Conservation (phyloP, 495 filamentous ascomycete genomes). For the Platismatia glauca region DNA sequence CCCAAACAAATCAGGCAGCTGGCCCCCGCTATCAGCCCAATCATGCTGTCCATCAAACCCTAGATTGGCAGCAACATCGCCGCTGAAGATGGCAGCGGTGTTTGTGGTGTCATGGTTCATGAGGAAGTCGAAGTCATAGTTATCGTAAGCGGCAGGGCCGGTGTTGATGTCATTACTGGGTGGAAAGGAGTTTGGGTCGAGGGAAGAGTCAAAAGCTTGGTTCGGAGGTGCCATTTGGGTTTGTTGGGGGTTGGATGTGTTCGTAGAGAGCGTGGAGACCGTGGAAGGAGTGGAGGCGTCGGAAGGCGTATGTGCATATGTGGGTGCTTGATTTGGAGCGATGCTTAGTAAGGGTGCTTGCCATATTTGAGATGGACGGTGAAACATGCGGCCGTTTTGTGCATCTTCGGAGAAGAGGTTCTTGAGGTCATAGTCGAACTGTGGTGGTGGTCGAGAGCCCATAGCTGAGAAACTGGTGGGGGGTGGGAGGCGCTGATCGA, state of each 20-base stretch:
- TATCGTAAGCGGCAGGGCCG: constrained; percentile 23
- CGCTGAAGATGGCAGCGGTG: constrained; percentile 28
- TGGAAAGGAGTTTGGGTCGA: constrained; percentile 1
- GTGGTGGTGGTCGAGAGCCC: constrained; percentile 30
- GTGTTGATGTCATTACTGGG: constrained; percentile 21
- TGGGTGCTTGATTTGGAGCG: neutral
- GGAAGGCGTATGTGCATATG: constrained; percentile 21
- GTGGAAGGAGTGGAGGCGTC: neutral
- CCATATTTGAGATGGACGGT: constrained; percentile 4
- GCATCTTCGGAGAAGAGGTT: constrained; percentile 39
- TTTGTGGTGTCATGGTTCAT: constrained; percentile 24
- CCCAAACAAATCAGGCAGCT: constrained; percentile 71
- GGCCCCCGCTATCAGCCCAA: constrained; percentile 61
- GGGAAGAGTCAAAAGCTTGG: neutral
- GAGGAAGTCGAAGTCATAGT: constrained; percentile 29
- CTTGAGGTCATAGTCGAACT: constrained; percentile 58
- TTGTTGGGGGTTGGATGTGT: constrained; percentile 27
- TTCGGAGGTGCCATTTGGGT: constrained; percentile 14
- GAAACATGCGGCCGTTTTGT: constrained; percentile 11
- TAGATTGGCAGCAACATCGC: constrained; percentile 52
- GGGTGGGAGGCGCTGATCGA: constrained; percentile 15
- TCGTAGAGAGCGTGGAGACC: neutral
- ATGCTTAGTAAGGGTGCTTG: constrained; percentile 4
- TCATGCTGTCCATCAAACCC: constrained; percentile 73
- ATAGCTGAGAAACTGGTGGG: constrained; percentile 12